Evolutionary conservation across 2,329 filamentous ascomycete genomes (phyloP).

Genomic region (Periconia digitata): DNA sequence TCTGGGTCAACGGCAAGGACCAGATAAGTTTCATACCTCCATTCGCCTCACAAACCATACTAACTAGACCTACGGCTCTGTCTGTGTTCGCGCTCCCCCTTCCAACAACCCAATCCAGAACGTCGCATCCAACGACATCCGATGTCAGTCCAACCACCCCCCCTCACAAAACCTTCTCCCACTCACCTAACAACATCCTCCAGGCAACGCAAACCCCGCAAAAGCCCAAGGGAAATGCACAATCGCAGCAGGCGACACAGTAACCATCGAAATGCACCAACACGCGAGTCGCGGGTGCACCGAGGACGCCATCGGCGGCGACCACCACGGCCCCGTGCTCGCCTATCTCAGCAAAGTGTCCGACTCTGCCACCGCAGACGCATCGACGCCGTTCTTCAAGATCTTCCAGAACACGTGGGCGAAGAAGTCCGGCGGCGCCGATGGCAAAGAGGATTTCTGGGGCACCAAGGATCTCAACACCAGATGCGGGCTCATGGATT

Average conservation of each 20-base stretch:
- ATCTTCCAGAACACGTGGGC: constrained; percentile 57
- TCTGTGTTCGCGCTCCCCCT: constrained; percentile 29
- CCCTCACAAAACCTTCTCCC: background rate
- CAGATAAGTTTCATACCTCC: constrained; percentile 17
- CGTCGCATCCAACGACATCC: constrained; percentile 56
- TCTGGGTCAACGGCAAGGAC: constrained; percentile 37
- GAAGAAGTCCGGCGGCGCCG: constrained; percentile 43
- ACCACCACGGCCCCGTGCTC: constrained; percentile 54
- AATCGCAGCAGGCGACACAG: constrained; percentile 50
- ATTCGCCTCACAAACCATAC: background rate
- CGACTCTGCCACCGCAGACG: constrained; percentile 52
- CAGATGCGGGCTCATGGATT: constrained; percentile 51
- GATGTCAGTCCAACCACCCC: constrained; percentile 40
- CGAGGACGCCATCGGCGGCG: constrained; percentile 37
- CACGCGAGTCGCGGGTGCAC: constrained; percentile 58
- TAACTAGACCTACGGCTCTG: constrained; percentile 16
- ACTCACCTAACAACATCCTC: background rate
- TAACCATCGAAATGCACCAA: constrained; percentile 44
- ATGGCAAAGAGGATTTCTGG: constrained; percentile 52
- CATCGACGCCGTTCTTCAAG: constrained; percentile 59
- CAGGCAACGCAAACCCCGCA: constrained; percentile 29
- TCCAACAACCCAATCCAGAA: constrained; percentile 48
- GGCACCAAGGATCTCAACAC: constrained; percentile 51
- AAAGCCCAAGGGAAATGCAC: constrained; percentile 46
- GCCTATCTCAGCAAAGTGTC: constrained; percentile 53